Evolutionary conservation across 805 yeast genomes (phyloP), one percentile per base, ranked within the genome.

Genomic region (Yarrowia sp.): DNA sequence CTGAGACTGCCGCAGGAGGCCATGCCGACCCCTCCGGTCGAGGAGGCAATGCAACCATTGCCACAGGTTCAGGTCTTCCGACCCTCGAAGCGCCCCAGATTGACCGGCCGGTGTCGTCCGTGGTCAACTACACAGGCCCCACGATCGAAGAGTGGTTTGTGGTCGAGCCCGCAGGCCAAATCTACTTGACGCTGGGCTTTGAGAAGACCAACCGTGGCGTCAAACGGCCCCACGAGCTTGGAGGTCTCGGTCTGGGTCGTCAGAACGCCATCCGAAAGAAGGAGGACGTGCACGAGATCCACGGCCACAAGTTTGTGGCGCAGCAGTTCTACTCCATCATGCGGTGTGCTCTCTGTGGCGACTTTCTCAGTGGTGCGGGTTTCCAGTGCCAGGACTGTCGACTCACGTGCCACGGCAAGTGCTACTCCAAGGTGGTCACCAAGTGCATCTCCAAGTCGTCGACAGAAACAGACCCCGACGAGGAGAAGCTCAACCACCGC

Each of bases 301-400:
- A 91, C 74, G 99, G 99, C 17, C 99, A 95, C 78, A 96, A 91
- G 76, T 95, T 95, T 77, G 96, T 90, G 46, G 97, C 90, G 75
- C 93, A 90, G 71, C 97, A 92, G 74, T 92, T 92, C 74, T 95
- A 95, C 81, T 90, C 90, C 70, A 90, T 95, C 72, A 93, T 95
- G 98, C 85, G 95, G 69, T 95, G 99, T 79, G 97, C 98, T 1
- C 84, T 92, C 67, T 95, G 99, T 82, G 97, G 97, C 5, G 98
- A 95, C 67, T 95, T 95, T 74, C 80, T 95, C 69, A 85, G 96
- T 68, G 87, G 89, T 65, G 82, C 87, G 12, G 93, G 92, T 12
- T 87, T 78, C 75, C 95, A 88, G 74, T 88, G 95, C 77, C 89
- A 86, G 73, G 93, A 89, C 73, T 88, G 95, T 78, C 79, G 83